Percentiles rank a stretch among this genome's conserved stretches.
phyloP scores from a whole-genome alignment of 148 eudicot species.

The Chenopodium quinoa region DNA sequence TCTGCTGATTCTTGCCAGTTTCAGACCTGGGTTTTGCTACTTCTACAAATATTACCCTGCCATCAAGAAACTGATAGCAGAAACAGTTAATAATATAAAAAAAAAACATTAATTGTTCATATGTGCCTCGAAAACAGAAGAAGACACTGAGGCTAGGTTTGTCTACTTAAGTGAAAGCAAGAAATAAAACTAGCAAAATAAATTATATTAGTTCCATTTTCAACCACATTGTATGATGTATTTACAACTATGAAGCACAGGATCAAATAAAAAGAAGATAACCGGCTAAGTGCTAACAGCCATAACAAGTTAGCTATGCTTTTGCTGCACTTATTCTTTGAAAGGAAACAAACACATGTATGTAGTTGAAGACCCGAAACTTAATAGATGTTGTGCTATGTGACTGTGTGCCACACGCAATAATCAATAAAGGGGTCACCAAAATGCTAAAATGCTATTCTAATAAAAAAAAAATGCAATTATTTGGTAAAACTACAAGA shows the following conservation, averaged over 20 bases:
- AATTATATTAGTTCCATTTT: background rate
- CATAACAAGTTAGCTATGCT: background rate
- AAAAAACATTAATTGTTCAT: background rate
- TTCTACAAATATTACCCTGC: conserved; percentile 90
- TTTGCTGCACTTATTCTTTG: background rate
- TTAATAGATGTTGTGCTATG: background rate
- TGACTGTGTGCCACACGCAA: background rate
- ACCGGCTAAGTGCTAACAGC: background rate
- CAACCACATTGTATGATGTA: background rate
- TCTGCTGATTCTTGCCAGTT: conserved; percentile 31
- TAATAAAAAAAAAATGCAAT: background rate
- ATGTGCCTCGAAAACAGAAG: background rate
- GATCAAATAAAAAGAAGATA: background rate
- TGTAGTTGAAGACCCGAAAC: background rate
- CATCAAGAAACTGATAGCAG: conserved; percentile 71
- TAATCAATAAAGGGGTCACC: background rate
- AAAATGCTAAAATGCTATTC: background rate
- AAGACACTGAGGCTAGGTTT: background rate
- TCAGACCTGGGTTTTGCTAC: conserved; percentile 68
- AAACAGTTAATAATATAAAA: background rate
- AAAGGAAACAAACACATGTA: background rate
- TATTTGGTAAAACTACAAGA: background rate
- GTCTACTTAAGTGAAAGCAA: background rate
- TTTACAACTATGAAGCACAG: background rate
- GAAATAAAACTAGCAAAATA: background rate